These are phyloP conservation scores for Emmonsia crescens DNA, from an alignment of 2,329 filamentous ascomycete species.

Conservation along the genomic window DNA sequence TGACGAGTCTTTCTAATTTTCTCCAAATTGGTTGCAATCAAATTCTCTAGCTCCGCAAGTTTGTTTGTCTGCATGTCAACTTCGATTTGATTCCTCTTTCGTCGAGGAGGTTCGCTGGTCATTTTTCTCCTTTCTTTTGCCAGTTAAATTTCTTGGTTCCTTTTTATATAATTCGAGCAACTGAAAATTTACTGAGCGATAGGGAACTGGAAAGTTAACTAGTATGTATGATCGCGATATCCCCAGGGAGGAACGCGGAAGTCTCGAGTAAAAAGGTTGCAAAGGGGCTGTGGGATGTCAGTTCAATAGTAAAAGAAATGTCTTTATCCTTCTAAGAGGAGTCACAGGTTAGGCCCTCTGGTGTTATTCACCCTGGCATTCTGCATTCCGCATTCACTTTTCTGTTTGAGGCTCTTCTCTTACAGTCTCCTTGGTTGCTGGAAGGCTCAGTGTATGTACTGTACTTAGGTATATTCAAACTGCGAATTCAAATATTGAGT, in stretches of 20 bases:
- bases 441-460: too few relatives aligned
- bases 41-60: not conserved
- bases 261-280: not conserved
- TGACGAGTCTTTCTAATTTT: not conserved
- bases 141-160: not conserved
- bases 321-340: not conserved
- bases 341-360: not conserved
- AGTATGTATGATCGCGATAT: not conserved
- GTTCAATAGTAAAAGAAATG: not conserved
- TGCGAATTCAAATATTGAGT: not conserved
- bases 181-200: not conserved
- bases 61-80: not conserved
- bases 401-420: not conserved
- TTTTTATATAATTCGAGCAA: not conserved
- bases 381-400: not conserved
- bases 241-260: not conserved
- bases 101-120: not conserved
- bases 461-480: too few relatives aligned
- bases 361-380: not conserved
- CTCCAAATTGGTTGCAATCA: not conserved
- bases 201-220: not conserved
- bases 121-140: not conserved
- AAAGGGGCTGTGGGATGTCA: not conserved
- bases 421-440: not conserved
- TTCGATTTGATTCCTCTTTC: not conserved